Conservation (phyloP, 1,284 basidiomycete species). For the Veloporphyrellus conicus region DNA sequence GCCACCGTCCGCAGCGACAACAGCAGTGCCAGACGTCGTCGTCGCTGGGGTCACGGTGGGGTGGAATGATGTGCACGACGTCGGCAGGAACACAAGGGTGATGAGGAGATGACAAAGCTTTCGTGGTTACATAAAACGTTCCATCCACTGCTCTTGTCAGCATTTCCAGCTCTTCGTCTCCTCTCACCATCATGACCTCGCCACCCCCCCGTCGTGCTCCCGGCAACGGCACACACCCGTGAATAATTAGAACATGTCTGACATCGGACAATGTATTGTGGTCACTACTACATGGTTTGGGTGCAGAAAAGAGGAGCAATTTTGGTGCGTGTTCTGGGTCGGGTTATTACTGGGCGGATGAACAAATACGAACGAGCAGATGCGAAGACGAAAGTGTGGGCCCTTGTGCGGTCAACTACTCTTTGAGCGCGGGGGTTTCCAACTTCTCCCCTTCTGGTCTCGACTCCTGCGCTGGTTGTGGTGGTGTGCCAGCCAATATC, state of each 20-base stretch:
- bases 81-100: neutral
- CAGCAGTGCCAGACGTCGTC: neutral
- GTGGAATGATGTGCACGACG: neutral
- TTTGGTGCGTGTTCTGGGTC: slow-evolving; percentile 19
- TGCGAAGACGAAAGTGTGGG: neutral
- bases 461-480: slow-evolving; percentile 24
- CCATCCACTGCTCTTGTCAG: slow-evolving; percentile 32
- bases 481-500: slow-evolving; percentile 24
- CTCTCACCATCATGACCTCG: slow-evolving; percentile 32
- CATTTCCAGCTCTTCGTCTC: slow-evolving; percentile 33
- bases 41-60: neutral
- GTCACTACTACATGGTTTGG: slow-evolving; percentile 17
- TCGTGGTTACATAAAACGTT: slow-evolving; percentile 35
- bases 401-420: slow-evolving; percentile 11
- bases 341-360: slow-evolving; percentile 7
- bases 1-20: too few species aligned
- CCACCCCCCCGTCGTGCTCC: neutral
- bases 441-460: slow-evolving; percentile 30
- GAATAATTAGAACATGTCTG: neutral
- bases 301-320: slow-evolving; percentile 2
- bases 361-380: slow-evolving; percentile 7
- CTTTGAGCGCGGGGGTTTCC: slow-evolving; percentile 24
- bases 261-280: slow-evolving; percentile 1
- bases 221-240: neutral
- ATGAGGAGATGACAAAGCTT: slow-evolving; percentile 33